Percentiles rank a stretch among this genome's conserved stretches.
These are phyloP conservation scores for Capillidium rhysosporum DNA, from an alignment of 371 early-diverging fungal genomes.

Conservation along the genomic window DNA sequence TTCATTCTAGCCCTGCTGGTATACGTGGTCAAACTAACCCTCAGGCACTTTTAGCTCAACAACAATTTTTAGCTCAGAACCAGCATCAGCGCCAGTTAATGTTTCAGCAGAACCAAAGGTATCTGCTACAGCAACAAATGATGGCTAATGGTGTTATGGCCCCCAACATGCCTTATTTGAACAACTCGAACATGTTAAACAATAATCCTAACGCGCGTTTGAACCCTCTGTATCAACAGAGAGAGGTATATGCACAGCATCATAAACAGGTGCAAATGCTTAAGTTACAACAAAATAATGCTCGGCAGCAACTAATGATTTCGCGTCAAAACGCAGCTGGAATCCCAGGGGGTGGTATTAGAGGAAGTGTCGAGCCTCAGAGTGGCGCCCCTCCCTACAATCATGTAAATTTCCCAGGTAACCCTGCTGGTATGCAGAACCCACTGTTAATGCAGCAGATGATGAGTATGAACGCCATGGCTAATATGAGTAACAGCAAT, in stretches of 20 bases:
- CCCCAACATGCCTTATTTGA: not conserved
- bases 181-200: not conserved
- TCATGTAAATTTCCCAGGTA: conserved; percentile 3
- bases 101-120: conserved; percentile 4
- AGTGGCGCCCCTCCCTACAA: not conserved
- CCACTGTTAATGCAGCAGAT: conserved; percentile 3
- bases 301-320: conserved; percentile 1
- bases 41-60: not conserved
- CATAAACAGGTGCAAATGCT: conserved; percentile 5
- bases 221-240: not conserved
- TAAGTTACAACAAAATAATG: conserved; percentile 1
- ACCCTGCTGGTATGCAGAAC: conserved; percentile 2
- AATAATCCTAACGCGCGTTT: not conserved
- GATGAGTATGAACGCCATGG: conserved; percentile 2
- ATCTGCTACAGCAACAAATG: not conserved
- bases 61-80: conserved; percentile 1
- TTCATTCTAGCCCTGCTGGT: conserved; percentile 2
- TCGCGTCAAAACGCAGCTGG: not conserved
- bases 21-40: not conserved
- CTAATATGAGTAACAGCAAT: not conserved
- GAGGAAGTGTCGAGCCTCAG: not conserved
- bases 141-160: not conserved
- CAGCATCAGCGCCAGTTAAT: conserved; percentile 2
- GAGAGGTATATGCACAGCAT: conserved; percentile 3
- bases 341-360: not conserved